Evolutionary conservation across 129 eudicot species (phyloP).

Genomic region (Arctium lappa): DNA sequence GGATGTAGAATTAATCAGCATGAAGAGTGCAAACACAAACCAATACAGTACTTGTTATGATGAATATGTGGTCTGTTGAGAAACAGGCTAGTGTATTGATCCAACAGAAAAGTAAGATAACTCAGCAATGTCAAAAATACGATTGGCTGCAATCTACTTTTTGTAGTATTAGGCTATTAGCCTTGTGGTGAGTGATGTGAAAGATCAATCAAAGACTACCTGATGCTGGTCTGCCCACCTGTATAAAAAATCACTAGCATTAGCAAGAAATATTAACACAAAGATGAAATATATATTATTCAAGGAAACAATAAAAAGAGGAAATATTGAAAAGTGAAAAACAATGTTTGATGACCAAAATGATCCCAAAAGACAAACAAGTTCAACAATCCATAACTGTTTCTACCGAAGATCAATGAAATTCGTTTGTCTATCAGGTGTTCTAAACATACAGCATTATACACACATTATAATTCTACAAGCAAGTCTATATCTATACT

Average conservation of each 20-base stretch:
- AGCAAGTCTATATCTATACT: no score
- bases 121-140: neutral
- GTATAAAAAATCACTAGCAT: slow-evolving; percentile 28
- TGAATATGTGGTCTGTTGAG: no score
- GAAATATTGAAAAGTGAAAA: neutral
- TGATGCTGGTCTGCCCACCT: slow-evolving; percentile 99
- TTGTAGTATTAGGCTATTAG: neutral
- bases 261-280: slow-evolving; percentile 6
- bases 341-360: neutral
- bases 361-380: neutral
- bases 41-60: no score
- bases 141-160: neutral
- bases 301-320: neutral
- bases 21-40: no score
- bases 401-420: neutral
- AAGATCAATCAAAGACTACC: slow-evolving; percentile 45
- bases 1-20: no score
- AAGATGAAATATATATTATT: neutral
- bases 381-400: neutral
- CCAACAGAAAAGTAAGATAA: neutral
- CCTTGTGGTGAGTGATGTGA: neutral
- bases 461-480: neutral
- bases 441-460: neutral
- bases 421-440: neutral
- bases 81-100: no score